Evolutionary conservation across 169 alveolate species (phyloP).

Genomic region (Cryptosporidium meleagridis): DNA sequence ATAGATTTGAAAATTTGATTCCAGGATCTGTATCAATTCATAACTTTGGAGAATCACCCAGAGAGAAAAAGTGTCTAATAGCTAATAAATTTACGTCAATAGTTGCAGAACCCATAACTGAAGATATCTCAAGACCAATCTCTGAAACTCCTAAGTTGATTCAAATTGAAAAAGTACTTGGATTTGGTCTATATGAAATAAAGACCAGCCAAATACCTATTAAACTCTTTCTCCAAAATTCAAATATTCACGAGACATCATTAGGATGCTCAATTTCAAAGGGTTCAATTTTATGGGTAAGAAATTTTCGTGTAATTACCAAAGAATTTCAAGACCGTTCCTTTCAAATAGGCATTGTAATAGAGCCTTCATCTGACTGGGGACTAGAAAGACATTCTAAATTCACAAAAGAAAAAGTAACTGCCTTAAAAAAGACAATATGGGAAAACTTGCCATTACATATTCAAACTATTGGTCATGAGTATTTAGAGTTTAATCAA

Average conservation of each 20-base stretch:
- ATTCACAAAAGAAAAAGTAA: background rate
- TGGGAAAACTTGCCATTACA: constrained; percentile 34
- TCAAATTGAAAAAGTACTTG: constrained; percentile 50
- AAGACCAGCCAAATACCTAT: background rate
- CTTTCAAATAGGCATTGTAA: constrained; percentile 16
- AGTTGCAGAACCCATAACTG: background rate
- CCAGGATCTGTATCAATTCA: constrained; percentile 28
- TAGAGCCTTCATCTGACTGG: constrained; percentile 50
- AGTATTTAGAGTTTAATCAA: constrained; percentile 29
- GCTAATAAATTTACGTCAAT: constrained; percentile 23
- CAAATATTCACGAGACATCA: constrained; percentile 36
- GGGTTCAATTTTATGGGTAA: constrained; percentile 62
- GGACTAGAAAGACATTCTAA: constrained; percentile 59
- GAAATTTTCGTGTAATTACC: constrained; percentile 32
- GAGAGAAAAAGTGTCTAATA: constrained; percentile 8
- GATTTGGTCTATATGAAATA: constrained; percentile 54
- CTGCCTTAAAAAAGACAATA: background rate
- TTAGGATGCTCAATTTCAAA: constrained; percentile 36
- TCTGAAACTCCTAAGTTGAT: background rate
- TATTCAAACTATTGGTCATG: constrained; percentile 50
- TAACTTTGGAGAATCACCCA: background rate
- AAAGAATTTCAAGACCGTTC: background rate
- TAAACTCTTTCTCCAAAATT: constrained; percentile 39
- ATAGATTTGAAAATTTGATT: constrained; percentile 7
- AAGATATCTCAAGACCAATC: background rate